These are phyloP conservation scores for Russula sp. DNA, from an alignment of 768 basidiomycete genomes.

Conservation along the genomic window DNA sequence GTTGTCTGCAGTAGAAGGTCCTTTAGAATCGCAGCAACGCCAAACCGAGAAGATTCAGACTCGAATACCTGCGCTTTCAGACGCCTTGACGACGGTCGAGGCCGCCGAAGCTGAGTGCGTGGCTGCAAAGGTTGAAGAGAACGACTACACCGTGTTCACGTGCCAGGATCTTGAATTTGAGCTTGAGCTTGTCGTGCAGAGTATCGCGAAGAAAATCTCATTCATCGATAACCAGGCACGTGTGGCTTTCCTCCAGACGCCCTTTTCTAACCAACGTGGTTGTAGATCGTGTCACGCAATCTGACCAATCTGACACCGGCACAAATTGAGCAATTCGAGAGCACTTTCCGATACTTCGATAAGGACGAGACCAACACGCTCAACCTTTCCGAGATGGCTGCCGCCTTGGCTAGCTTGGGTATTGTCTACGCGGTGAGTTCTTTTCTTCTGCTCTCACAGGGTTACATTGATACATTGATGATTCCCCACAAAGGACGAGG, in stretches of 20 bases:
- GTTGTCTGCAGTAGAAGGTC: constrained; percentile 68
- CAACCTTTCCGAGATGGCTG: constrained; percentile 78
- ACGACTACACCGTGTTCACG: constrained; percentile 90
- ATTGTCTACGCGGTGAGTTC: constrained; percentile 77
- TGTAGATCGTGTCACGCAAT: constrained; percentile 86
- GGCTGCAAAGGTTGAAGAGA: constrained; percentile 92
- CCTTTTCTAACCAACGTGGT: neutral
- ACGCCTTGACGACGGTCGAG: constrained; percentile 47
- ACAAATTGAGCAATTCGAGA: constrained; percentile 93
- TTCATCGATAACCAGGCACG: constrained; percentile 94
- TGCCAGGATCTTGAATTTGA: constrained; percentile 88
- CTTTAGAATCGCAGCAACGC: constrained; percentile 77
- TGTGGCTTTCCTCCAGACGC: neutral
- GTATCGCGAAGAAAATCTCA: constrained; percentile 81
- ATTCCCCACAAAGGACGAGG: constrained; percentile 57
- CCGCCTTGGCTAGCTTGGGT: constrained; percentile 89
- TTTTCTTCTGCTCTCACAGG: neutral
- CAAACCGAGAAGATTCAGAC: constrained; percentile 58
- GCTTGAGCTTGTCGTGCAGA: constrained; percentile 72
- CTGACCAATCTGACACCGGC: constrained; percentile 94
- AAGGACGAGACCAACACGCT: constrained; percentile 88
- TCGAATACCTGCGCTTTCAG: constrained; percentile 59
- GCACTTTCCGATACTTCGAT: constrained; percentile 97
- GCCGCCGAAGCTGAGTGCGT: constrained; percentile 69
- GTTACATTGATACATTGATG: neutral